Percentiles rank a stretch among this genome's conserved stretches.
phyloP scores from a whole-genome alignment of 1,284 basidiomycete genomes.

The Testicularia cyperi region DNA sequence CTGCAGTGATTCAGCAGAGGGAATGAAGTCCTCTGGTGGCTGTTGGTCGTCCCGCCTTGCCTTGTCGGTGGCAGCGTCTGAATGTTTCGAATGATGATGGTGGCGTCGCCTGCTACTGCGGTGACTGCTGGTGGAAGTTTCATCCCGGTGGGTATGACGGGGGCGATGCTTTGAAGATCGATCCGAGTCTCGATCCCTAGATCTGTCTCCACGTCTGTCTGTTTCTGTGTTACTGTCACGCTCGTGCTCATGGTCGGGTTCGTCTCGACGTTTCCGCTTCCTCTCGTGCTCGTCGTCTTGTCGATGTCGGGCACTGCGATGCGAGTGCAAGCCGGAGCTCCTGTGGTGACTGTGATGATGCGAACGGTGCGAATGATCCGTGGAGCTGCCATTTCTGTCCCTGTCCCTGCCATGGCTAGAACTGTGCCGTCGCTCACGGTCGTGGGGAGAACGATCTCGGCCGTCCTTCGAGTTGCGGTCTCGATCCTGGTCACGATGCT shows the following conservation, averaged over 20 bases:
- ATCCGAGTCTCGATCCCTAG: not conserved
- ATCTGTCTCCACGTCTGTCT: constrained; percentile 3
- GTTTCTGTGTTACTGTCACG: constrained; percentile 2
- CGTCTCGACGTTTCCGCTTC: constrained; percentile 1
- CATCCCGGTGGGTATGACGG: constrained; percentile 3
- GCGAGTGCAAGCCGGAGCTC: no score
- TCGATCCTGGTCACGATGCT: no score
- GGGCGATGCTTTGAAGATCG: constrained; percentile 1
- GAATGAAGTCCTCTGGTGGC: constrained; percentile 72
- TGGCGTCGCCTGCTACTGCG: constrained; percentile 6
- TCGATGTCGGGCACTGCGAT: no score
- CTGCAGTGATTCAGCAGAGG: constrained; percentile 74
- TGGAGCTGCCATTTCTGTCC: no score
- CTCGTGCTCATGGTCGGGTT: constrained; percentile 3
- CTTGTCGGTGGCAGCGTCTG: not conserved
- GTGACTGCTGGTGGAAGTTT: not conserved
- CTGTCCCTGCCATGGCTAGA: no score
- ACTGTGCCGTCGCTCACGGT: no score
- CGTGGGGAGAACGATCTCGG: no score
- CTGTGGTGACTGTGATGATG: no score
- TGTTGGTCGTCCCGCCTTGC: constrained; percentile 52
- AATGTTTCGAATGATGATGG: constrained; percentile 52
- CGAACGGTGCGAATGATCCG: no score
- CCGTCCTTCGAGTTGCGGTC: no score
- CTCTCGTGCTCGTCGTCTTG: not conserved